Percentiles rank a stretch among this genome's conserved stretches.
These are phyloP conservation scores for Sporothrix humicola DNA, from an alignment of 2,329 filamentous ascomycete species.

Conservation along the genomic window DNA sequence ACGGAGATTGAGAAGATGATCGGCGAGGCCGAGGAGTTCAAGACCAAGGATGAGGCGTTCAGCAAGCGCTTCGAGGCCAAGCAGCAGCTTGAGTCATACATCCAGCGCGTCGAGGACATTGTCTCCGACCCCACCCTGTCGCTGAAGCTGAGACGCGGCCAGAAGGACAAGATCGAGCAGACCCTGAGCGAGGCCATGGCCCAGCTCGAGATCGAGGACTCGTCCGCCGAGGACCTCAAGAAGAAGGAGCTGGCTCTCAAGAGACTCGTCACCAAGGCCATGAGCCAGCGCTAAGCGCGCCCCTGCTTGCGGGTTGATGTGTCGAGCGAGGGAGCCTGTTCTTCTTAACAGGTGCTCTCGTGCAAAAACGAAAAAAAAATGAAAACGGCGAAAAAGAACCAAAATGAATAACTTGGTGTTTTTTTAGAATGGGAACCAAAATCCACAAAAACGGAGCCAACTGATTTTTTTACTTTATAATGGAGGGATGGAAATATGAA, in stretches of 20 bases:
- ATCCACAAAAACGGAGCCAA: constrained; percentile 18
- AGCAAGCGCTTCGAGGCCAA: constrained; percentile 99
- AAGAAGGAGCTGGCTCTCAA: constrained; percentile 99
- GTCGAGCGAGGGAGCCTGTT: constrained; percentile 40
- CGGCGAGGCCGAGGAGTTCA: constrained; percentile 96
- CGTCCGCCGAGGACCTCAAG: constrained; percentile 91
- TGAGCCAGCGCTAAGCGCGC: constrained; percentile 78
- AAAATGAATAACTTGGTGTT: constrained; percentile 23
- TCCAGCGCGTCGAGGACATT: constrained; percentile 97
- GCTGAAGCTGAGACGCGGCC: constrained; percentile 96
- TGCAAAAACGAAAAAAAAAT: background rate
- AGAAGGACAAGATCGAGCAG: constrained; percentile 99
- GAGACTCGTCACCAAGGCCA: constrained; percentile 97
- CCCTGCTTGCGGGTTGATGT: background rate
- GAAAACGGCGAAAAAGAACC: constrained; percentile 24
- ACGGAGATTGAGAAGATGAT: constrained; percentile 98
- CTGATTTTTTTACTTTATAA: constrained; percentile 27
- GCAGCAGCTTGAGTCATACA: constrained; percentile 99
- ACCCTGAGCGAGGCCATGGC: constrained; percentile 97
- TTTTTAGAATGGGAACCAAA: constrained; percentile 26
- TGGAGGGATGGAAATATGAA: background rate
- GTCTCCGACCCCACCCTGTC: constrained; percentile 95
- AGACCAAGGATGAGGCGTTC: constrained; percentile 96
- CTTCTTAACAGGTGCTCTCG: no score
- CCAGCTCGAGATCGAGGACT: constrained; percentile 94